Base-by-base conservation (phyloP, 352 stramenopile genomes). In the Aphanomyces astaci region DNA sequence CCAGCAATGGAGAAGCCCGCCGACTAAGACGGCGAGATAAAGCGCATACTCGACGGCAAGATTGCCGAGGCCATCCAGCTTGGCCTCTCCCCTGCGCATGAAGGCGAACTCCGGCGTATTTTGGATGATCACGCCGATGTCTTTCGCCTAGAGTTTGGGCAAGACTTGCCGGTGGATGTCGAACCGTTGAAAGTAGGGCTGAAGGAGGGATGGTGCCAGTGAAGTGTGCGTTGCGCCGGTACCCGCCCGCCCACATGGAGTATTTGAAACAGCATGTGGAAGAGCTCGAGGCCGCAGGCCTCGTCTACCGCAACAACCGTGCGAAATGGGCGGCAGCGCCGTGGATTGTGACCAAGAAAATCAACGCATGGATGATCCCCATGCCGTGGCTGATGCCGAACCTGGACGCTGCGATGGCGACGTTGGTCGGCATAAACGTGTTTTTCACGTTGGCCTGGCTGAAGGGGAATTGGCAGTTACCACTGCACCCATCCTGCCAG, bases 381-480 rank as follows among this genome's bases (percentile, higher is more conserved):
- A 72, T 76, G 60, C 64, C 72, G 0, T 76, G 71, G 30, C 60
- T 36, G 9, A 76, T 76, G 72, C 70, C 72, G 17, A 66, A 73
- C n/a, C 46, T 70, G 17, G 64, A 72, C 32, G 68, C 71, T 3
- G 36, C 43, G 19, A 66, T 74, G 33, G 63, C 28, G 2, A 45
- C 57, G 4, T 30, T 75, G 25, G 69, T 64, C 27, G 69, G 63
- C 22, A 54, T 60, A 3, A 65, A 70, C 0, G 66, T 66, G 1
- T 76, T 67, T 36, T 72, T 74, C 40, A 64, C 55, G 1, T 60
- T 66, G 33, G 72, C 74, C 36, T 76, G 60, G 71, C 73, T 76
- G 17, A 24, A 59, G 15, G 64, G 69, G 0, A 73, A 76, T 31
- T 74, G 73, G 73, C 68, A 76, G 31, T 25, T 76, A 33, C 63